Evolutionary conservation across 768 basidiomycete genomes (phyloP).

Genomic region (Coprinellus micaceus): DNA sequence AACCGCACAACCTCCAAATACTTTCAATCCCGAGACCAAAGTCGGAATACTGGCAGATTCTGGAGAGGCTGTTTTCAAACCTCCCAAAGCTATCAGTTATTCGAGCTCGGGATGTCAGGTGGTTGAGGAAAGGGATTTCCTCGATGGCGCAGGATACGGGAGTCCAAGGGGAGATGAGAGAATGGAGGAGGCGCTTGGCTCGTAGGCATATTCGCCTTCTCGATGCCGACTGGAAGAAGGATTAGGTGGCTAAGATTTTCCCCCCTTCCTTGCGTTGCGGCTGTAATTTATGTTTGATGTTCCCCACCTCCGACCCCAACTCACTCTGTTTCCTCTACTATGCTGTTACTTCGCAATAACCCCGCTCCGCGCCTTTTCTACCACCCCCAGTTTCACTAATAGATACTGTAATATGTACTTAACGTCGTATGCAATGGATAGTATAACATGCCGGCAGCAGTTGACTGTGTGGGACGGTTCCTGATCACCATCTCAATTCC

Average conservation of each 20-base stretch:
- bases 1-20: conserved; percentile 48
- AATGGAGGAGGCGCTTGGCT: conserved; percentile 64
- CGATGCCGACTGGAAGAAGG: conserved; percentile 69
- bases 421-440: too few relatives aligned
- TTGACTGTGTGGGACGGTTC: too few relatives aligned
- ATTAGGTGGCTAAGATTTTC: conserved; percentile 5
- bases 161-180: conserved; percentile 75
- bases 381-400: too few relatives aligned
- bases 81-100: conserved; percentile 57
- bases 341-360: too few relatives aligned
- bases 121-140: conserved; percentile 67
- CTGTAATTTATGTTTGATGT: too few relatives aligned
- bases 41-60: conserved; percentile 48
- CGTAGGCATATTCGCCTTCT: conserved; percentile 58
- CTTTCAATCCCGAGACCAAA: conserved; percentile 76
- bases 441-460: too few relatives aligned
- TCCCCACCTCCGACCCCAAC: too few relatives aligned
- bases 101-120: conserved; percentile 64
- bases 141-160: conserved; percentile 66
- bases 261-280: too few relatives aligned
- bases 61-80: conserved; percentile 53
- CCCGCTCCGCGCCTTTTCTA: too few relatives aligned
- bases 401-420: too few relatives aligned
- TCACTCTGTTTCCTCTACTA: too few relatives aligned
- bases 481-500: too few relatives aligned